Evolutionary conservation across 257 asterid species (phyloP), one percentile per base, ranked within the genome.

Genomic region (Solanum appendiculatum): DNA sequence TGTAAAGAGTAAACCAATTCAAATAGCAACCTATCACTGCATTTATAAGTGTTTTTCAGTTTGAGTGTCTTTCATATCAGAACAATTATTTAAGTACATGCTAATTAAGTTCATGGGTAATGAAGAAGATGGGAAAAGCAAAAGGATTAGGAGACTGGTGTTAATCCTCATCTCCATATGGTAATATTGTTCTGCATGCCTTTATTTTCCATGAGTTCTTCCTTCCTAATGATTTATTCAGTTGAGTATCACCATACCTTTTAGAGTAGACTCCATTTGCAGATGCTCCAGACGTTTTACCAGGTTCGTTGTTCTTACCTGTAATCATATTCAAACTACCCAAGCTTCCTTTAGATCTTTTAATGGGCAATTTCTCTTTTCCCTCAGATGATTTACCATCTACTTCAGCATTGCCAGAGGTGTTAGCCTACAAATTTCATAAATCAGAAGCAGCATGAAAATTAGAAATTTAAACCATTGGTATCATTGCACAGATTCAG

Each of bases 271-370:
- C 92, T 83, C 97, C 98, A 91, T 96, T 94, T 56, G 94, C 97
- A 84, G 97, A 89, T 91, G 93, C 91, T 85, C 94, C 93, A 39
- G 92, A 85, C 73, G 94, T 86, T 91, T 92, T 94, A 63, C 92
- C 95, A 85, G 93, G 90, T 87, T 94, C 97, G 42, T 88, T 92
- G 85, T 89, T 92, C 92, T 94, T 95, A 88, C 98, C 96, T 11
- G 96, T 92, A 34, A 94, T 92, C 98, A 95, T 94, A 87, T 96
- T 94, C 92, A 96, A 91, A 91, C 96, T 95, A 64, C 98, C 98
- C 91, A 94, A 88, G 89, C 98, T 94, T 88, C 96, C 98, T 91
- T 89, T 97, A 86, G 99, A 97, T 90, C 98, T 93, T 93, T 96
- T 97, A 88, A 97, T 91, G 48, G 99, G 98, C 80, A 97, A 89